Conservation (phyloP, 2,329 filamentous ascomycete species). For the Epichloe gansuensis region DNA sequence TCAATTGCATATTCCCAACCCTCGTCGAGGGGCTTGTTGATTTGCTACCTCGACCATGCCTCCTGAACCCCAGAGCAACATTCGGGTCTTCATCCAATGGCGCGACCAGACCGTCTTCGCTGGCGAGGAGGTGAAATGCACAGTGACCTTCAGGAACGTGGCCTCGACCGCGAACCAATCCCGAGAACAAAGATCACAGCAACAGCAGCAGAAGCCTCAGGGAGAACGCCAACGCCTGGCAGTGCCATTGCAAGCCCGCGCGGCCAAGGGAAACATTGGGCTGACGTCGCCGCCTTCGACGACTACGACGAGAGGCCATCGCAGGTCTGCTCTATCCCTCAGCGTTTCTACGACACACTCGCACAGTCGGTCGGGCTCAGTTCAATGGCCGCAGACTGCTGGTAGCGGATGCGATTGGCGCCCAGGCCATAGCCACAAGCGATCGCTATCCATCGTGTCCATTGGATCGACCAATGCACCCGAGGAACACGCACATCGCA, state of each 20-base stretch:
- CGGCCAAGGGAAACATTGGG: constrained; percentile 28
- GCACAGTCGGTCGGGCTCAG: constrained; percentile 32
- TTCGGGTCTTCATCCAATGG: constrained; percentile 93
- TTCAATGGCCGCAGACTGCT: constrained; percentile 31
- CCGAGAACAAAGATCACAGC: constrained; percentile 11
- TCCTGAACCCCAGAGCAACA: constrained; percentile 47
- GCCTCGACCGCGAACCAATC: constrained; percentile 30
- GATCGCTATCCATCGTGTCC: constrained; percentile 73
- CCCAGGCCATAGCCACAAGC: constrained; percentile 49
- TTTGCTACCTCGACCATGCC: constrained; percentile 28
- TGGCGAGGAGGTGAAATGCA: constrained; percentile 89
- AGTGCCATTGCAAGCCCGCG: constrained; percentile 30
- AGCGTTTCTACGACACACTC: constrained; percentile 35
- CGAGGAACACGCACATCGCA: constrained; percentile 32
- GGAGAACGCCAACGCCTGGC: constrained; percentile 24
- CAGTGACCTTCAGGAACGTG: constrained; percentile 91
- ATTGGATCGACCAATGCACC: constrained; percentile 45
- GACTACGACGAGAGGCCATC: constrained; percentile 41
- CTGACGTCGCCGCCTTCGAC: constrained; percentile 32
- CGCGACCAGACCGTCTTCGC: constrained; percentile 90
- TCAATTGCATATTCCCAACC: constrained; percentile 15
- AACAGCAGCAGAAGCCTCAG: constrained; percentile 13
- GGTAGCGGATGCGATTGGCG: constrained; percentile 17
- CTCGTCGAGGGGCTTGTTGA: constrained; percentile 16
- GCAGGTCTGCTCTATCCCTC: constrained; percentile 51